Evolutionary conservation across 176 grass and related monocot species (phyloP), one percentile per base, ranked within the genome.

Genomic region (Tillandsia fasciculata): DNA sequence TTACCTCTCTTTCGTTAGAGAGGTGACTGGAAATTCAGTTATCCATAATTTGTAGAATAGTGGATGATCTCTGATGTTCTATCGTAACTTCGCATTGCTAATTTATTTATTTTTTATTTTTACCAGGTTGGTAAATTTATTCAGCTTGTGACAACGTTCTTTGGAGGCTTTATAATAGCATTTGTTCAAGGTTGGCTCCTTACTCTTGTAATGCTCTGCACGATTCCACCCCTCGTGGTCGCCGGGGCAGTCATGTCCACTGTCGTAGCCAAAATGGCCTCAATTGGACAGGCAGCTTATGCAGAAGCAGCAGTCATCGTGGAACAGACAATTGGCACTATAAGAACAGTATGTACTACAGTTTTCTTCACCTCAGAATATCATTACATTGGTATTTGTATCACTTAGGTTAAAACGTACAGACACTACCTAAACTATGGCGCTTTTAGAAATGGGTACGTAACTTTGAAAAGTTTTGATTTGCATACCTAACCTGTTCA

Each of bases 121-220:
- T 52, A 20, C 26, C 83, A 91, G 88, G 88, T 91, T 53, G 93
- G 86, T 27, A 97, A 97, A 77, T 97, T 97, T 81, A 72, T 92
- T 65, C 93, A 97, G 84, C 64, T 99, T 0, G 70, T 90, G 48
- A 74, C 91, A 12, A 97, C 88, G 6, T 97, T 97, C 83, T 61
- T 92, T 8, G 93, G 93, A 71, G 93, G 93, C 26, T 97, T 97
- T 64, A 73, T 90, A 52, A 79, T 97, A 22, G 93, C 93, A 59
- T 97, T 97, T 79, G 86, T 77, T 65, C 82, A 97, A 67, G 93
- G 93, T 27, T 92, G 93, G 93, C 79, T 90, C 51, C 86, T 97
- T 54, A 90, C 93, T 8, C 82, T 97, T 1, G 89, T 97, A 59
- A 97, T 97, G 93, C 64, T 86, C 66, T 77, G 83, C 3, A 92